Evolutionary conservation across 2,329 filamentous ascomycete species (phyloP), one percentile per base, ranked within the genome.

Genomic region (Hyphodiscus sp.): DNA sequence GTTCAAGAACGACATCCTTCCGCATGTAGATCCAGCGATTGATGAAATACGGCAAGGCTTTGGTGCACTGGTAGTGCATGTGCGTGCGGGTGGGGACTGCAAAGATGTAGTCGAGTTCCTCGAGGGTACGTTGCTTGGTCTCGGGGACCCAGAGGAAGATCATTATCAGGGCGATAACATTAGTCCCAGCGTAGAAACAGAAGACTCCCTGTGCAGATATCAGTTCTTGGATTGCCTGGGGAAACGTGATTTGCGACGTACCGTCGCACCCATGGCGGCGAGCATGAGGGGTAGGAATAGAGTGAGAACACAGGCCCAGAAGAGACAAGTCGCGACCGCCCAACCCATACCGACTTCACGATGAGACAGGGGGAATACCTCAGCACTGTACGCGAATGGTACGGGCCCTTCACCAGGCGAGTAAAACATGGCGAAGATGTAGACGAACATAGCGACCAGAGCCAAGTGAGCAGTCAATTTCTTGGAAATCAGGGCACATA

Each of bases 391-490:
- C 18, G 77, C 77, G 66, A 82, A 85, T 0, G 81, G 81, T 0
- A 85, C 81, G 0, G 77, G 76, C 0, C 82, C 82, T 69, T 85
- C 81, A 18, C 82, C 83, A 0, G 82, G 80, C 0, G 80, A 83
- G 68, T 86, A 86, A 60, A 85, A 84, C 7, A 80, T 80, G 1
- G 77, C 80, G 58, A 86, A 87, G 15, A 87, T 65, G 69, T 81
- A 87, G 57, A 86, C 72, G 56, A 86, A 85, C 4, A 83, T 69
- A 0, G 81, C 79, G 15, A 86, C 76, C 0, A 80, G 66, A 0
- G 70, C 80, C 13, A 80, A 65, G 63, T 78, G 76, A 2, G 74
- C 76, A 1, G 55, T 70, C 13, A 59, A 68, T 0, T 63, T 57
- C 11, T 61, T 58, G 0, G 42, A 64, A 19, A 83, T 75, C 41